Conservation (phyloP, 2,329 filamentous ascomycete species). For the Plectosphaerella sp. region DNA sequence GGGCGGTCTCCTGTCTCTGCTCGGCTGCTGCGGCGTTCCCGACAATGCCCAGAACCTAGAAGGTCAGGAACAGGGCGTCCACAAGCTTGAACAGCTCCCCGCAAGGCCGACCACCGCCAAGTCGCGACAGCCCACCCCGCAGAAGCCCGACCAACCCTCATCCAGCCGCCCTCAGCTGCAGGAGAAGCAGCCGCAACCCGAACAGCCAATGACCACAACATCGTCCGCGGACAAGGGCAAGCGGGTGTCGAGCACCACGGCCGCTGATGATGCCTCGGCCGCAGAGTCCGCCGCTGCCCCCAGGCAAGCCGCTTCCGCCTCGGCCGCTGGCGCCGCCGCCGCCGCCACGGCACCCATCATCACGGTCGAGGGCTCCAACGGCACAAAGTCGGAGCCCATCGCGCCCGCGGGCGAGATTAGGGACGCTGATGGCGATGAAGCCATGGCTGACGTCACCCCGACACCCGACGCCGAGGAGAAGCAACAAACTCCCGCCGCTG, state of each 20-base stretch:
- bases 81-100: constrained; percentile 54
- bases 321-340: constrained; percentile 22
- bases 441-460: constrained; percentile 61
- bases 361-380: constrained; percentile 12
- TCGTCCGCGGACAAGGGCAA: constrained; percentile 33
- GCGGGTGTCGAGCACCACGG: constrained; percentile 39
- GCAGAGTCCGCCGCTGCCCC: constrained; percentile 41
- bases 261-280: constrained; percentile 38
- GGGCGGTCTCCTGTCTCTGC: constrained; percentile 50
- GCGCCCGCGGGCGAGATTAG: constrained; percentile 17
- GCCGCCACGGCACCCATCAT: constrained; percentile 40
- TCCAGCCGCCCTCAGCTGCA: constrained; percentile 35
- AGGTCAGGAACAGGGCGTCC: constrained; percentile 48
- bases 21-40: constrained; percentile 64
- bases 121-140: constrained; percentile 47
- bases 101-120: constrained; percentile 50
- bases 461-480: constrained; percentile 35
- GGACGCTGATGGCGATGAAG: constrained; percentile 56
- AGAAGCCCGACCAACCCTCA: constrained; percentile 38
- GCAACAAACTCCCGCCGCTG: constrained; percentile 31
- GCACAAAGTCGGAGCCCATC: constrained; percentile 15
- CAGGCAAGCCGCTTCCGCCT: constrained; percentile 19
- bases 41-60: constrained; percentile 53
- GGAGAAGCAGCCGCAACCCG: constrained; percentile 43
- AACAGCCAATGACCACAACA: constrained; percentile 21